Percentiles rank a stretch among this genome's conserved stretches.
phyloP scores from a whole-genome alignment of 1,139 yeast genomes.

The Trichomonascaceae sp. region DNA sequence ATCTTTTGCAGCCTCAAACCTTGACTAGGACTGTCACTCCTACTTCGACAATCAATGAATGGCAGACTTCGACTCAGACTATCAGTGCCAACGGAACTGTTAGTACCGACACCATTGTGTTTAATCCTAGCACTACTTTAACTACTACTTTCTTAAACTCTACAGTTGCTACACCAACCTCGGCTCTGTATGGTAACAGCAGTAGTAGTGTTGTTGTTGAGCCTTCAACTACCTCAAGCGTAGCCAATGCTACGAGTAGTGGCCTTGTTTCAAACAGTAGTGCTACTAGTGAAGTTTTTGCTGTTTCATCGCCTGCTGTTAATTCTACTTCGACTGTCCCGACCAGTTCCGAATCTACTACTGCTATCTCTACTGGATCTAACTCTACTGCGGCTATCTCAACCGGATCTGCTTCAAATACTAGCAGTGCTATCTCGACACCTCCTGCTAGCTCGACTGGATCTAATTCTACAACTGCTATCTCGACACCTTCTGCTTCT shows the following conservation, averaged over 20 bases:
- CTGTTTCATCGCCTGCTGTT: conserved; percentile 3
- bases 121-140: conserved; percentile 7
- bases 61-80: conserved; percentile 21
- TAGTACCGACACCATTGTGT: conserved; percentile 11
- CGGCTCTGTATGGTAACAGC: not conserved
- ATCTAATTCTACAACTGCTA: conserved; percentile 4
- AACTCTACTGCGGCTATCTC: conserved; percentile 2
- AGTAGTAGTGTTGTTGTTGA: not conserved
- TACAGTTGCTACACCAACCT: conserved; percentile 6
- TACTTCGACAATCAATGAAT: conserved; percentile 22
- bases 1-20: conserved; percentile 22
- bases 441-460: not conserved
- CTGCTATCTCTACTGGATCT: conserved; percentile 10
- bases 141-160: conserved; percentile 6
- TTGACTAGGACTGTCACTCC: conserved; percentile 25
- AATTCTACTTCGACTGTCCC: conserved; percentile 10
- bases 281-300: not conserved
- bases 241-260: not conserved
- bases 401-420: conserved; percentile 1
- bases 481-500: conserved; percentile 9
- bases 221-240: not conserved
- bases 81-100: conserved; percentile 21
- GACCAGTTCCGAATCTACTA: conserved; percentile 11
- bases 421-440: conserved; percentile 1
- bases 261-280: not conserved